Conservation (phyloP, 768 basidiomycete genomes). For the Gelatoporia subvermispora region DNA sequence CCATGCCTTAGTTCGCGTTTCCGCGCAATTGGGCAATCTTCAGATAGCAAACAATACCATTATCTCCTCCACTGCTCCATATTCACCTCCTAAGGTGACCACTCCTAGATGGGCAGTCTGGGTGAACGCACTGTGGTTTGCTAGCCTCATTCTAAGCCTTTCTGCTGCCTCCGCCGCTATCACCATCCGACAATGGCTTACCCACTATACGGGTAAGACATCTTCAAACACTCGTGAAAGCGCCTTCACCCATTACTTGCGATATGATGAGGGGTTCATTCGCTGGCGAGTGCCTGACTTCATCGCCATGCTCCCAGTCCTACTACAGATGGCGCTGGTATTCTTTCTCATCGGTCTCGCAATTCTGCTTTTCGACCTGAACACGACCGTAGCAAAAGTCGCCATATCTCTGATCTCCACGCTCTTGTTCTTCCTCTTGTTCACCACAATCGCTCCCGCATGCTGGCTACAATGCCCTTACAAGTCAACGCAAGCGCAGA, state of each 20-base stretch:
- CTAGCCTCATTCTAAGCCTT: conserved; percentile 9
- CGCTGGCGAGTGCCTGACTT: conserved; percentile 18
- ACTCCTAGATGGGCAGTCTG: not conserved
- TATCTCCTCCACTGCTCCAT: too few relatives aligned
- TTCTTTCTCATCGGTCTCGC: conserved; percentile 16
- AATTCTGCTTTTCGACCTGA: conserved; percentile 12
- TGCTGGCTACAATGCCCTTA: conserved; percentile 4
- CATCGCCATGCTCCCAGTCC: conserved; percentile 10
- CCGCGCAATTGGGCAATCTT: not conserved
- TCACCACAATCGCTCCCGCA: conserved; percentile 3
- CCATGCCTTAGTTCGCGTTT: not conserved
- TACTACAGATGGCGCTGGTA: conserved; percentile 8
- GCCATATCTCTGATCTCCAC: conserved; percentile 1
- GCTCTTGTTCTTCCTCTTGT: conserved; percentile 4
- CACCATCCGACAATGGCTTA: conserved; percentile 13
- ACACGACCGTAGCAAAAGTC: conserved; percentile 7
- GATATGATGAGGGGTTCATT: conserved; percentile 10
- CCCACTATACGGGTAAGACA: not conserved
- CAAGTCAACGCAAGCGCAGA: conserved; percentile 2
- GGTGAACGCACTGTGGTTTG: conserved; percentile 12
- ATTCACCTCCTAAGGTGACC: not conserved
- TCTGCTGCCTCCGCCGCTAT: conserved; percentile 9
- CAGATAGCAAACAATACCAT: too few relatives aligned
- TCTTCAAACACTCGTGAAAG: conserved; percentile 7
- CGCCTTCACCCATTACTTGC: conserved; percentile 13